A percentile compares a stretch with the other conserved stretches of the same genome.
Evolutionary conservation across 2,329 filamentous ascomycete species (phyloP).

Genomic region (Tolypocladium inflatum): DNA sequence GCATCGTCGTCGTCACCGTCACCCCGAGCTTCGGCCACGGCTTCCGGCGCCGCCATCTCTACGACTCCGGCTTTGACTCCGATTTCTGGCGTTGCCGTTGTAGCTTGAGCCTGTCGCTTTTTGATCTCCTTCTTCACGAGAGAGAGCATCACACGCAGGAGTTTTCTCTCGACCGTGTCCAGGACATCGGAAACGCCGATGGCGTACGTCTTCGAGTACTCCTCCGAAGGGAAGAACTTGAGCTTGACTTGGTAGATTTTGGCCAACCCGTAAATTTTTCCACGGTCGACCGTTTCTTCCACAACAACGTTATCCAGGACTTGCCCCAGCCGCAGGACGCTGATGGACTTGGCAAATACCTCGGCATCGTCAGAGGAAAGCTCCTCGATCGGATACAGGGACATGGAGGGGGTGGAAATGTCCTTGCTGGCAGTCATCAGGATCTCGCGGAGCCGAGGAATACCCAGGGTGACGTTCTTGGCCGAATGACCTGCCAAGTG

Average conservation of each 20-base stretch:
- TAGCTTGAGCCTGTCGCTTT: constrained; percentile 59
- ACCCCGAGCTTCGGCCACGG: constrained; percentile 22
- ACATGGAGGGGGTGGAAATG: constrained; percentile 89
- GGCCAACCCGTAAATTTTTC: constrained; percentile 57
- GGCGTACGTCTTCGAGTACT: constrained; percentile 80
- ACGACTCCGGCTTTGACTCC: constrained; percentile 43
- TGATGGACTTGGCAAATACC: constrained; percentile 86
- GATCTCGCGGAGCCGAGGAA: constrained; percentile 92
- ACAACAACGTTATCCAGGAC: constrained; percentile 75
- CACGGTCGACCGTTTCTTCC: constrained; percentile 68
- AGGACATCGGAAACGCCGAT: constrained; percentile 72
- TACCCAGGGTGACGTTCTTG: constrained; percentile 98
- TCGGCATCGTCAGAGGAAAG: constrained; percentile 60
- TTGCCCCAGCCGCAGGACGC: constrained; percentile 72
- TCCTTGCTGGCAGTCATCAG: constrained; percentile 90
- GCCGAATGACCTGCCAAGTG: constrained; percentile 97
- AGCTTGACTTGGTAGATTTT: constrained; percentile 80
- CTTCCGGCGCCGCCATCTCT: constrained; percentile 34
- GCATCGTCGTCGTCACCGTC: constrained; percentile 60
- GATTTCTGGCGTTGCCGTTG: constrained; percentile 68
- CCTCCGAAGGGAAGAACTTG: constrained; percentile 72
- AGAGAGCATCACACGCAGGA: constrained; percentile 62
- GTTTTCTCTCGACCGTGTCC: constrained; percentile 67
- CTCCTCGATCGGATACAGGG: constrained; percentile 65
- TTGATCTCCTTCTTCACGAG: constrained; percentile 72